Conservation (phyloP, 139 green algal genomes). For the Closterium sp. region DNA sequence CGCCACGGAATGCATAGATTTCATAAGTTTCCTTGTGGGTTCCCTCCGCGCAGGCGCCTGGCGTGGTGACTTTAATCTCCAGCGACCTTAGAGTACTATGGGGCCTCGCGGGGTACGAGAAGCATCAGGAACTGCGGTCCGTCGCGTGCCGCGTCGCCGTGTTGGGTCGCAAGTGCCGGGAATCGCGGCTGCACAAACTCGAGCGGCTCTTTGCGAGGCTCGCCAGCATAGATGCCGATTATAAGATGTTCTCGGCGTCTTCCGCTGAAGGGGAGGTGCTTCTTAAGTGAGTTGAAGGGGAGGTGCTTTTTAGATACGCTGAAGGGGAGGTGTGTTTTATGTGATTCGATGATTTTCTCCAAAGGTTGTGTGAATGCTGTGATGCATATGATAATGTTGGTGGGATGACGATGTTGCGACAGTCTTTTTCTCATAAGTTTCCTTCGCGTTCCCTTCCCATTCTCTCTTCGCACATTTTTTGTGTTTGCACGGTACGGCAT, state of each 20-base stretch:
- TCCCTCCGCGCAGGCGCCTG: background rate
- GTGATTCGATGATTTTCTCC: background rate
- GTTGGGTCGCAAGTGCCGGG: background rate
- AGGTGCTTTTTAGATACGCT: background rate
- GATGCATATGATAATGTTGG: background rate
- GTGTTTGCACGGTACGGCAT: background rate
- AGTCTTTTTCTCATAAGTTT: no score
- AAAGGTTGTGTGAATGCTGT: background rate
- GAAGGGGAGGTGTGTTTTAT: background rate
- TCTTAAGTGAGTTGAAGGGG: background rate
- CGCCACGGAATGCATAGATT: background rate
- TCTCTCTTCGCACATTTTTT: background rate
- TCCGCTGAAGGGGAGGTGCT: background rate
- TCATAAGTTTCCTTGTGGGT: background rate
- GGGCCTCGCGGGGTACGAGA: constrained; percentile 1
- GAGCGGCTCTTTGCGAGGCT: background rate
- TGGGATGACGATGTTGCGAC: background rate
- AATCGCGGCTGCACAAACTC: background rate
- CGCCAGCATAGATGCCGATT: background rate
- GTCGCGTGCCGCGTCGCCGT: background rate
- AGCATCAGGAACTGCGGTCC: background rate
- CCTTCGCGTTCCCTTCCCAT: background rate
- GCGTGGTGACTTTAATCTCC: constrained; percentile 7
- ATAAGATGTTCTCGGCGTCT: background rate
- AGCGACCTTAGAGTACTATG: constrained; percentile 4